These are phyloP conservation scores for Microstroma glucosiphilum DNA, from an alignment of 1,284 basidiomycete species.

Conservation along the genomic window DNA sequence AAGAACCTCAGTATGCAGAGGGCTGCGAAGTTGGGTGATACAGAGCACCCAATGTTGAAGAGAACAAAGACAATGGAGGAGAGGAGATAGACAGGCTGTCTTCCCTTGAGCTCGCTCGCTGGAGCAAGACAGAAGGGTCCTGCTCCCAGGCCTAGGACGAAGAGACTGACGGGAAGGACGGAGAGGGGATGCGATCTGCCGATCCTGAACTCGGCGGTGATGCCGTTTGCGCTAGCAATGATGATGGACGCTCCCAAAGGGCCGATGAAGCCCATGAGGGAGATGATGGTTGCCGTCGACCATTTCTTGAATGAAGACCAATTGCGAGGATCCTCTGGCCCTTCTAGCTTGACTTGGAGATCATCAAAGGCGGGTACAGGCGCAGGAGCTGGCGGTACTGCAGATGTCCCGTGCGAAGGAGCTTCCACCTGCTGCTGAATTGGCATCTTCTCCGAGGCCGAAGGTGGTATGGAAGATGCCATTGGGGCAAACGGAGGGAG, in stretches of 20 bases:
- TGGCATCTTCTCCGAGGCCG: no score
- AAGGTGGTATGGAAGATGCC: no score
- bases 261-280: slow-evolving; percentile 42
- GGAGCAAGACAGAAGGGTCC: slow-evolving; percentile 55
- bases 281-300: slow-evolving; percentile 34
- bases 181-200: slow-evolving; percentile 21
- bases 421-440: no score
- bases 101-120: slow-evolving; percentile 53
- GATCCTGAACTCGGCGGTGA: slow-evolving; percentile 25
- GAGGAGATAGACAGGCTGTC: slow-evolving; percentile 52
- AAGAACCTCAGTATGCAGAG: slow-evolving; percentile 32
- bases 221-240: slow-evolving; percentile 26
- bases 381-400: no score
- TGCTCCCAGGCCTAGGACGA: slow-evolving; percentile 35
- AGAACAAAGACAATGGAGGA: slow-evolving; percentile 42
- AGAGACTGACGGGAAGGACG: slow-evolving; percentile 33
- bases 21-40: slow-evolving; percentile 45
- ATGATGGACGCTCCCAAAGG: slow-evolving; percentile 42
- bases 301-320: slow-evolving; percentile 26
- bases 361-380: neutral
- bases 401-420: no score
- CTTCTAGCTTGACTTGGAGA: slow-evolving; percentile 13
- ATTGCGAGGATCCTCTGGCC: slow-evolving; percentile 19
- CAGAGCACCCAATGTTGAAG: slow-evolving; percentile 47
- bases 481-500: no score